Conservation (phyloP, 805 yeast genomes). For the Candida xyloterini region DNA sequence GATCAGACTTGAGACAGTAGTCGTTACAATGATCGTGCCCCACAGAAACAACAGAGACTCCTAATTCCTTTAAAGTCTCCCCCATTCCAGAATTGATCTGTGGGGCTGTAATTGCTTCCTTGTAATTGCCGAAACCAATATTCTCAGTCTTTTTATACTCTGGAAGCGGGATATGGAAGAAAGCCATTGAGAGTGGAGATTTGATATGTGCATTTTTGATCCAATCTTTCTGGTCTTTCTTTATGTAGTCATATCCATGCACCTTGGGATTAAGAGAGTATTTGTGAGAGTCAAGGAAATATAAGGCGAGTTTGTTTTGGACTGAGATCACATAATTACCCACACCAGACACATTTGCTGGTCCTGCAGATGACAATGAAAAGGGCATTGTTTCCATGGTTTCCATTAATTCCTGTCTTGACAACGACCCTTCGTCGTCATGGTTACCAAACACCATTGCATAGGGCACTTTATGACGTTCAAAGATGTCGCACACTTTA, state of each 20-base stretch:
- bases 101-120: conserved; percentile 82
- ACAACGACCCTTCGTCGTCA: conserved; percentile 80
- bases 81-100: conserved; percentile 65
- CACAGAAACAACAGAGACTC: conserved; percentile 71
- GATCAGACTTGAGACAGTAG: conserved; percentile 66
- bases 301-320: conserved; percentile 54
- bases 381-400: conserved; percentile 61
- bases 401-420: conserved; percentile 58
- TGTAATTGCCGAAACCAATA: conserved; percentile 55
- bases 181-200: conserved; percentile 72
- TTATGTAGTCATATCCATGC: conserved; percentile 87
- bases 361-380: conserved; percentile 61
- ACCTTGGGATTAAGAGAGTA: conserved; percentile 63
- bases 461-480: conserved; percentile 69
- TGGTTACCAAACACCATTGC: conserved; percentile 91
- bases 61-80: conserved; percentile 54
- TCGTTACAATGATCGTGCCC: conserved; percentile 98
- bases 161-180: conserved; percentile 91
- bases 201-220: conserved; percentile 22
- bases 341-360: conserved; percentile 67
- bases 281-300: conserved; percentile 82
- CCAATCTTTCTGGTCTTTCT: conserved; percentile 25
- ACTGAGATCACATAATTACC: conserved; percentile 74
- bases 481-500: conserved; percentile 71
- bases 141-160: conserved; percentile 55